These are phyloP conservation scores for Boletus speciosus DNA, from an alignment of 768 basidiomycete species.

Conservation along the genomic window DNA sequence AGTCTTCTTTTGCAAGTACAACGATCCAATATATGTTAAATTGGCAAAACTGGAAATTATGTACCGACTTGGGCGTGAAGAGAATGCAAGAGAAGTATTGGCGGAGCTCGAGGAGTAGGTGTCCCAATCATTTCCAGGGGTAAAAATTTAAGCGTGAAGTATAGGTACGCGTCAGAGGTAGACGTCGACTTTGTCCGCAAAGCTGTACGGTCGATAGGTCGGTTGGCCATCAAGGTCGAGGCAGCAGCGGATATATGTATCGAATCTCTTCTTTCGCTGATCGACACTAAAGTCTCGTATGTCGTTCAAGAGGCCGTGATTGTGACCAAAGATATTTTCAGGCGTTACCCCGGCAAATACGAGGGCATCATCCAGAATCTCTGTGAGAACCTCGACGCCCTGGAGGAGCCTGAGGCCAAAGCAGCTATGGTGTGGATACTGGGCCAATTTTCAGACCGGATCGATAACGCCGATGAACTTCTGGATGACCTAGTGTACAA, in stretches of 20 bases:
- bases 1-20: constrained; percentile 99
- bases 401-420: constrained; percentile 97
- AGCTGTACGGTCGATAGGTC: constrained; percentile 94
- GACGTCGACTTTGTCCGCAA: constrained; percentile 98
- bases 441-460: constrained; percentile 92
- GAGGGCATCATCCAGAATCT: constrained; percentile 93
- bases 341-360: constrained; percentile 94
- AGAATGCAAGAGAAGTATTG: constrained; percentile 89
- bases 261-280: constrained; percentile 74
- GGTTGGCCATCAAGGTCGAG: constrained; percentile 96
- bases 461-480: constrained; percentile 94
- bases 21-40: constrained; percentile 99
- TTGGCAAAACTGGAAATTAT: constrained; percentile 98
- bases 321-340: constrained; percentile 97
- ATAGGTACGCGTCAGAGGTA: constrained; percentile 94
- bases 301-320: constrained; percentile 97
- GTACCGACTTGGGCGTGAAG: constrained; percentile 93
- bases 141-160: not conserved
- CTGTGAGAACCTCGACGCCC: constrained; percentile 85
- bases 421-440: constrained; percentile 98
- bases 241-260: constrained; percentile 88
- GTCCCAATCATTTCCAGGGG: not conserved
- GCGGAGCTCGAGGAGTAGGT: constrained; percentile 91
- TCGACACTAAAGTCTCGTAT: constrained; percentile 92
- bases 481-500: constrained; percentile 87